Evolutionary conservation across 805 yeast genomes (phyloP).

Genomic region (Saccharomycopsis fermentans): DNA sequence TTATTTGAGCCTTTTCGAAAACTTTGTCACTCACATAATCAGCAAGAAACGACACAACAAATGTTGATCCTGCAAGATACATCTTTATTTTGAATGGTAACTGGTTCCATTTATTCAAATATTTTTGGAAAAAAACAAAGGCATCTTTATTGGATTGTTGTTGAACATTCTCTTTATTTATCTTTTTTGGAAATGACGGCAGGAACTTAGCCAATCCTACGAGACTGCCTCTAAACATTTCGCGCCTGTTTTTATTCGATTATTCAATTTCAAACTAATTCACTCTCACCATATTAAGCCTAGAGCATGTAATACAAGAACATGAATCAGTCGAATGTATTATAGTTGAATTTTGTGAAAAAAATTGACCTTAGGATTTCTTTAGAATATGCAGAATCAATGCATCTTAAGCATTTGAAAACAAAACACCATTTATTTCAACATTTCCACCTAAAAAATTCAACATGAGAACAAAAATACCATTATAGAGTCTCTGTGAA

Average conservation of each 20-base stretch:
- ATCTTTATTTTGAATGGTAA: slow-evolving; percentile 22
- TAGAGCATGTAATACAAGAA: no score
- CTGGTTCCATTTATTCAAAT: slow-evolving; percentile 18
- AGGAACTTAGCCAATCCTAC: background rate
- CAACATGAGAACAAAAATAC: background rate
- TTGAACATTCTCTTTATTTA: background rate
- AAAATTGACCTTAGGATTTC: no score
- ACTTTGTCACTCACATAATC: slow-evolving; percentile 20
- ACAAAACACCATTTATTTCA: background rate
- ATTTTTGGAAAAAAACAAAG: background rate
- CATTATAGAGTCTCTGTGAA: no score
- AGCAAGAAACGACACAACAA: slow-evolving; percentile 22
- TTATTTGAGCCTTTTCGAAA: slow-evolving; percentile 14
- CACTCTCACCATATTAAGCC: background rate
- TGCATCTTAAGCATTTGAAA: background rate
- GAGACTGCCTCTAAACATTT: background rate
- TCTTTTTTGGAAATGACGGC: background rate
- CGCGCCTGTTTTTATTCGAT: background rate
- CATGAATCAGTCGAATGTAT: no score
- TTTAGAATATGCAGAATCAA: background rate
- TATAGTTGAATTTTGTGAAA: no score
- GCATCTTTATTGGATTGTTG: background rate
- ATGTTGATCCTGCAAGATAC: slow-evolving; percentile 24
- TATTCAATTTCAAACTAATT: no score
- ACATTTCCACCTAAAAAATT: background rate